phyloP scores from a whole-genome alignment of 441 rosid genomes.

The Gossypium trilobum region DNA sequence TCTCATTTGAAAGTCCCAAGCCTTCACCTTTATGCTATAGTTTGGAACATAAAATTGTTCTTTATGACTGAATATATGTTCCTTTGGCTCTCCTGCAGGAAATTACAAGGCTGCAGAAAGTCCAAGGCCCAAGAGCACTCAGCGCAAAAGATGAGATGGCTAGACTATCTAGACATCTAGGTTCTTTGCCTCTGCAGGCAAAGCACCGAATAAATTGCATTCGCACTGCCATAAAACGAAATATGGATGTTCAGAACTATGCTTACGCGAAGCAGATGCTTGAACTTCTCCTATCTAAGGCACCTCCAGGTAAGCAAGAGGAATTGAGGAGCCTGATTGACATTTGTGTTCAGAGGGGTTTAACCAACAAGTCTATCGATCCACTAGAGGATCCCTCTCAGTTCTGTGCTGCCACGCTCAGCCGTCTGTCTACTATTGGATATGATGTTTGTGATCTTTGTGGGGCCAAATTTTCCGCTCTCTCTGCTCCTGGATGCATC shows the following conservation, averaged over 20 bases:
- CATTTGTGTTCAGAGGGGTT: slow-evolving; percentile 87
- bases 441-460: slow-evolving; percentile 95
- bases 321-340: slow-evolving; percentile 78
- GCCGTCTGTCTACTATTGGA: slow-evolving; percentile 93
- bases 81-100: slow-evolving; percentile 42
- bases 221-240: slow-evolving; percentile 87
- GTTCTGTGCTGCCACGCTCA: slow-evolving; percentile 89
- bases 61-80: slow-evolving; percentile 9
- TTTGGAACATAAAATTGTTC: not conserved
- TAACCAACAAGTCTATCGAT: slow-evolving; percentile 84
- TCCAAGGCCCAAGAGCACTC: slow-evolving; percentile 82
- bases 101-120: slow-evolving; percentile 78
- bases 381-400: slow-evolving; percentile 93
- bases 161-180: slow-evolving; percentile 82
- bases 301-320: slow-evolving; percentile 87
- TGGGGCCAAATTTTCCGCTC: slow-evolving; percentile 91
- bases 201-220: slow-evolving; percentile 95
- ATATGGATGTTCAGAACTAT: slow-evolving; percentile 96
- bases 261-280: slow-evolving; percentile 93
- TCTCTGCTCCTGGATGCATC: slow-evolving; percentile 84
- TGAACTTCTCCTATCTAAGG: slow-evolving; percentile 86
- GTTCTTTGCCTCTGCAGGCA: slow-evolving; percentile 82
- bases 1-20: not conserved
- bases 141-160: slow-evolving; percentile 99
- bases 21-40: not conserved